phyloP scores from a whole-genome alignment of 2,329 filamentous ascomycete genomes.

The Cercospora canescens region DNA sequence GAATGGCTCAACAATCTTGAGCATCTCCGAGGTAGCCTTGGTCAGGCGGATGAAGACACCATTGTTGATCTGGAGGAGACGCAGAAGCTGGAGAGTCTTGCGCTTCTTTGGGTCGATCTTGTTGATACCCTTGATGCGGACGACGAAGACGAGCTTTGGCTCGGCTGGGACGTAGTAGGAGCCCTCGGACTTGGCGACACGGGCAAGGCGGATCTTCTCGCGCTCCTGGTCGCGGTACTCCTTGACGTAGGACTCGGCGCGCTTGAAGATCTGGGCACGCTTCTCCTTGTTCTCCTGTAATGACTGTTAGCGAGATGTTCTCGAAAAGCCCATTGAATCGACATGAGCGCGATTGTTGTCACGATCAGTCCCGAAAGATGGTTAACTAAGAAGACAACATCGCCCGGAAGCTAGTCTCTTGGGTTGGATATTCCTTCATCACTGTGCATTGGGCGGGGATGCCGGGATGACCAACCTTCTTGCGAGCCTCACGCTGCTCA shows the following conservation, averaged over 20 bases:
- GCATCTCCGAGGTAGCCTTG: conserved; percentile 97
- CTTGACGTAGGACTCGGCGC: conserved; percentile 99
- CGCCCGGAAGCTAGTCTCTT: conserved; percentile 81
- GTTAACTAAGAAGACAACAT: conserved; percentile 97
- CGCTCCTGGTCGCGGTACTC: conserved; percentile 98
- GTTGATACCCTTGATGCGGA: conserved; percentile 99
- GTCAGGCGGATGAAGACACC: conserved; percentile 96
- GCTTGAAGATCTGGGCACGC: conserved; percentile 98
- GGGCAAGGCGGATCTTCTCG: conserved; percentile 93
- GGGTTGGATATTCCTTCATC: conserved; percentile 77
- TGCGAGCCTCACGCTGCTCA: conserved; percentile 58
- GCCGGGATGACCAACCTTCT: conserved; percentile 69
- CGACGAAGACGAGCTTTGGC: conserved; percentile 93
- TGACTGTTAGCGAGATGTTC: conserved; percentile 38
- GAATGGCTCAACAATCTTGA: conserved; percentile 98
- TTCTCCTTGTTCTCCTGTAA: conserved; percentile 95
- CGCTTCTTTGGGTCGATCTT: conserved; percentile 99
- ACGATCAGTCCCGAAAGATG: conserved; percentile 98
- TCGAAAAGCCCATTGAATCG: conserved; percentile 8
- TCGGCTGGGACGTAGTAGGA: conserved; percentile 93
- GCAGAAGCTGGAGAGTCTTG: conserved; percentile 99
- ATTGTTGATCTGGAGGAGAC: conserved; percentile 99
- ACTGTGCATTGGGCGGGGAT: conserved; percentile 48
- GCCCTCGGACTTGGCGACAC: conserved; percentile 87
- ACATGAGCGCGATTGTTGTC: conserved; percentile 42